These are phyloP conservation scores for Saccharomyces pastorianus DNA, from an alignment of 1,139 yeast species.

Conservation along the genomic window DNA sequence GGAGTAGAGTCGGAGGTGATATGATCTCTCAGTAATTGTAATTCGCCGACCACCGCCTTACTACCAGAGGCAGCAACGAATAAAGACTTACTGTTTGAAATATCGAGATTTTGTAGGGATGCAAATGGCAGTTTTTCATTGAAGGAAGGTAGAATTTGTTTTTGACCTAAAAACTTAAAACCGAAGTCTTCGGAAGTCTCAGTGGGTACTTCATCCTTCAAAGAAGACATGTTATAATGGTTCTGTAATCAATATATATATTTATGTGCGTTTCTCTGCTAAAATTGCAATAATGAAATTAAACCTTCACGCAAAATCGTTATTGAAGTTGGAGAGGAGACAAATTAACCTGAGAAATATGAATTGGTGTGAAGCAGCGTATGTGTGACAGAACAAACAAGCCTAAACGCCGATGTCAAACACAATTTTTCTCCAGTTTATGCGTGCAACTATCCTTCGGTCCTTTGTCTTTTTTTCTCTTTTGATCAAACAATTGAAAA, in stretches of 20 bases:
- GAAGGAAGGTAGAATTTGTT: slow-evolving; percentile 29
- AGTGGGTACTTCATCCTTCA: slow-evolving; percentile 22
- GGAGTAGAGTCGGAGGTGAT: slow-evolving; percentile 7
- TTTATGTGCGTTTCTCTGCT: neutral
- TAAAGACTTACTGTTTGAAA: slow-evolving; percentile 15
- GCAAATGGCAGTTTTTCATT: slow-evolving; percentile 29
- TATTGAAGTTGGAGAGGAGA: neutral
- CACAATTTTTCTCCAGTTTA: neutral
- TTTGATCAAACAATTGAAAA: neutral
- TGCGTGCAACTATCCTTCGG: neutral
- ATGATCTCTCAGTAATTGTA: slow-evolving; percentile 25
- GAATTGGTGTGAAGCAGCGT: neutral
- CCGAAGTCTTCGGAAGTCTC: slow-evolving; percentile 34
- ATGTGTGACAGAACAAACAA: neutral
- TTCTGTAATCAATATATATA: neutral
- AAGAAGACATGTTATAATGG: slow-evolving; percentile 10
- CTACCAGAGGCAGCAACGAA: slow-evolving; percentile 30
- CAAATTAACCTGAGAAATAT: neutral
- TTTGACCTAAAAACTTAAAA: slow-evolving; percentile 32
- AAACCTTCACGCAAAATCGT: neutral
- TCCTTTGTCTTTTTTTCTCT: neutral
- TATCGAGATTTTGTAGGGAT: slow-evolving; percentile 21
- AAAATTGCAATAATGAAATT: neutral
- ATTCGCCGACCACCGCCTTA: slow-evolving; percentile 26
- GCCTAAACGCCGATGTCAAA: neutral